Base-by-base conservation (phyloP, 2,329 filamentous ascomycete genomes). In the Pseudogymnoascus verrucosus region DNA sequence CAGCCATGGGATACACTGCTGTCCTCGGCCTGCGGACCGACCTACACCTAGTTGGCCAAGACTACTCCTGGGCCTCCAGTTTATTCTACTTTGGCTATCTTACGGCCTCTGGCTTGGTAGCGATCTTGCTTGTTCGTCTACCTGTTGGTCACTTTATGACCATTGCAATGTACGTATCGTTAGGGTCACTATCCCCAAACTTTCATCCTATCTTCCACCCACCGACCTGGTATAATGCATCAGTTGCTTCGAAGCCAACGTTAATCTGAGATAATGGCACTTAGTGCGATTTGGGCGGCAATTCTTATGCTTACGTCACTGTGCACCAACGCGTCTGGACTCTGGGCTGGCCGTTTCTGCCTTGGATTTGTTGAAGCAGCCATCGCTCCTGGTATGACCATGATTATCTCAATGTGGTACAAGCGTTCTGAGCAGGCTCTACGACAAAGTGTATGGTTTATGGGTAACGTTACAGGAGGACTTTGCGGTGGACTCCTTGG, bases 321-420 rank as follows among this genome's bases (percentile, higher is more conserved):
- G 16, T 64, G 62, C 14, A 60, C 51, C 11, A 69, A 67, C 26
- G 67, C 65, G 34, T 28, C 61, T 11, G 65, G 66, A 12, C 40
- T 69, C 6, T 60, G 60, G 21, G 70, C 67, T 14, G 21, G 61
- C 21, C 65, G 72, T 11, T 70, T 71, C 54, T 71, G 72, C 34
- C 59, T 69, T 6, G 68, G 68, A 3, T 63, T 66, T 6, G 62
- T 69, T 16, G 68, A 69, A 63, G 67, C 67, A 26, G 65, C 67
- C 21, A 65, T 72, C 39, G 66, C 66, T 66, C 74, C 74, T 0
- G 73, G 70, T 11, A 74, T 71, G 44, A 68, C 71, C 19, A 59
- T 74, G 21, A 66, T 75, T 2, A 72, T 70, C 12, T 69, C 71
- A 1, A 74, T 74, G 70, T 71, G 71, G 60, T 75, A 74, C 64